phyloP scores from a whole-genome alignment of 2,329 filamentous ascomycete species.

The Helotiales sp. region DNA sequence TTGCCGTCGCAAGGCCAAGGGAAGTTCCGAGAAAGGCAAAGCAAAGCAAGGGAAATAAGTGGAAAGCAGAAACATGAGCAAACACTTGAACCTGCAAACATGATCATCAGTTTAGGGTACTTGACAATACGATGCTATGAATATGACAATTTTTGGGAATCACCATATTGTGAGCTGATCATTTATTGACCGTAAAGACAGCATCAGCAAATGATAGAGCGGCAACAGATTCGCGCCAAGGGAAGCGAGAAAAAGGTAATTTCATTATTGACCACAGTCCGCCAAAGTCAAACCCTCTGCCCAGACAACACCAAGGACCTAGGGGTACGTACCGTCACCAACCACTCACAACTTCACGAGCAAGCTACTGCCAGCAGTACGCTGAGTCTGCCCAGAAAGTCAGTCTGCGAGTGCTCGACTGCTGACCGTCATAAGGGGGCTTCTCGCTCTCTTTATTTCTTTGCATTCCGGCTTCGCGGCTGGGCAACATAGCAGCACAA shows the following conservation, averaged over 20 bases:
- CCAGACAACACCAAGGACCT: slow-evolving; percentile 10
- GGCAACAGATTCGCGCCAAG: not conserved
- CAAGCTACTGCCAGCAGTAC: not conserved
- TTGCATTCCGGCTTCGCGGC: not conserved
- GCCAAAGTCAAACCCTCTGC: slow-evolving; percentile 3
- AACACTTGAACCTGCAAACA: not conserved
- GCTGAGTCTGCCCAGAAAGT: not conserved
- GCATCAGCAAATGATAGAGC: not conserved
- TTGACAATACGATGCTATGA: not conserved
- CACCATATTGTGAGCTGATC: not conserved
- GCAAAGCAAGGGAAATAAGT: not conserved
- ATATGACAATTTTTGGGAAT: not conserved
- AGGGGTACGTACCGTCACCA: not conserved
- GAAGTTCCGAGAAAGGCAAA: not conserved
- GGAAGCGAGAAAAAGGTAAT: slow-evolving; percentile 3
- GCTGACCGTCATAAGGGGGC: not conserved
- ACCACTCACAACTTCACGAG: not conserved
- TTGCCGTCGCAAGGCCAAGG: no score
- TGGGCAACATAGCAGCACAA: not conserved
- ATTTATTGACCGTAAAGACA: not conserved
- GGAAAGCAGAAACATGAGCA: not conserved
- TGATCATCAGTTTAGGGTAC: not conserved
- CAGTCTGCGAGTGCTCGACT: not conserved
- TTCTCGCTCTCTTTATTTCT: not conserved
- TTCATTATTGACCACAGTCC: no score